Evolutionary conservation across 306 rosid genomes (phyloP).

Genomic region (Carpinus viminea): DNA sequence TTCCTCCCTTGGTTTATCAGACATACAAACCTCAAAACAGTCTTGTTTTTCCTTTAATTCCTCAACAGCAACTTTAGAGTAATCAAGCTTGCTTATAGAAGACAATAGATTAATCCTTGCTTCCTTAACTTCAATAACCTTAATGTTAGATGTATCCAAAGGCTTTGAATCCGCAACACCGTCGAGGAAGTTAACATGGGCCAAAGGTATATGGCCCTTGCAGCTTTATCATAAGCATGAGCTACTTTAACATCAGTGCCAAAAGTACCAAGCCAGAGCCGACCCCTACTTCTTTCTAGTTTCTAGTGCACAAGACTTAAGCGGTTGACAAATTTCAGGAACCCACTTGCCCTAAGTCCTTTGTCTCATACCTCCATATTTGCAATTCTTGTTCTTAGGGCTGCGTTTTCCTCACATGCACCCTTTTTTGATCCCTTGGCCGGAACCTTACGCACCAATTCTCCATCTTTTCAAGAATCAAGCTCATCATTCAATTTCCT

Average conservation of each 20-base stretch:
- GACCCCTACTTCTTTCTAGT: constrained; percentile 37
- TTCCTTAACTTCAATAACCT: no score
- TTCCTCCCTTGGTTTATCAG: constrained; percentile 13
- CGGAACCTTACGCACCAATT: constrained; percentile 23
- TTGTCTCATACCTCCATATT: constrained; percentile 83
- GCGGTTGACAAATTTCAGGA: constrained; percentile 83
- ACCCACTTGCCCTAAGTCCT: constrained; percentile 99
- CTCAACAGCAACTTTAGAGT: no score
- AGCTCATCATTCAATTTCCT: constrained; percentile 44
- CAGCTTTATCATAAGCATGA: constrained; percentile 83
- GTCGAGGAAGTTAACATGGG: no score
- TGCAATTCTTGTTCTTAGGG: constrained; percentile 72
- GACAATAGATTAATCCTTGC: no score
- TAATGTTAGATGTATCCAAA: no score
- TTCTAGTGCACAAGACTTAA: constrained; percentile 18
- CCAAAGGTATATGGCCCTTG: constrained; percentile 24
- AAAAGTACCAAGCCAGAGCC: constrained; percentile 96
- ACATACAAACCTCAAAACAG: not conserved
- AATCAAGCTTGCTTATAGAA: no score
- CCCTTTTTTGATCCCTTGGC: constrained; percentile 85
- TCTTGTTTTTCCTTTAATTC: not conserved
- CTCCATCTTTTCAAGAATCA: constrained; percentile 39
- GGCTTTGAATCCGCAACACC: no score
- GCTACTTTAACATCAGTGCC: constrained; percentile 78
- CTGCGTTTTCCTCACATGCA: constrained; percentile 96